These are phyloP conservation scores for Diacronema lutheri DNA, from an alignment of 78 protist genomes.

Conservation along the genomic window DNA sequence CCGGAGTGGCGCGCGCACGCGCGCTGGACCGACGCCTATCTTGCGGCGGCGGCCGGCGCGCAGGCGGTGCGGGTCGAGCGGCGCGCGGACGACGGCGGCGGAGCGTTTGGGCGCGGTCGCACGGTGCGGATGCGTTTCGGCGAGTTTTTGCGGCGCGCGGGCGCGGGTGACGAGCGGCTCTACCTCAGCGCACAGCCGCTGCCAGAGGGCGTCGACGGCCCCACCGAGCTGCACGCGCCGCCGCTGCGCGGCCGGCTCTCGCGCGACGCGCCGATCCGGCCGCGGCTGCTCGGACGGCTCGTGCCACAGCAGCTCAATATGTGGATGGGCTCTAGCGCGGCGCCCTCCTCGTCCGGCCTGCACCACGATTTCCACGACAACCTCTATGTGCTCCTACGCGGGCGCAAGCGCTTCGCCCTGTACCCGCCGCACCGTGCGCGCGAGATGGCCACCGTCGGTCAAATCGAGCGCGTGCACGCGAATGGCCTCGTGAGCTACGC, in stretches of 20 bases:
- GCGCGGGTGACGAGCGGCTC: too few species aligned
- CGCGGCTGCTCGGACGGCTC: background rate
- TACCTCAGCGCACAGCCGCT: too few species aligned
- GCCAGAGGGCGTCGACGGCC: too few species aligned
- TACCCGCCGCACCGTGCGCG: background rate
- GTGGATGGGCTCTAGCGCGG: background rate
- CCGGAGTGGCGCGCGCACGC: too few species aligned
- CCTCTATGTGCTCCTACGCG: constrained; percentile 14
- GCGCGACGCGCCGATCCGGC: background rate
- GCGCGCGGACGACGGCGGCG: too few species aligned
- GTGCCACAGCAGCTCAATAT: background rate
- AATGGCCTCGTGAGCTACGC: background rate
- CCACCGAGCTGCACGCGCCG: background rate
- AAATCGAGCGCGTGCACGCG: background rate
- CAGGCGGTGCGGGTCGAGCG: too few species aligned
- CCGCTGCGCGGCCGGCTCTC: background rate
- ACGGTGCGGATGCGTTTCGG: too few species aligned
- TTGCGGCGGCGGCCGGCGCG: too few species aligned
- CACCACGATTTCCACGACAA: constrained; percentile 45
- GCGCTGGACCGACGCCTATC: too few species aligned
- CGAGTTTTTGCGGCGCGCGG: too few species aligned
- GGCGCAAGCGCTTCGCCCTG: constrained; percentile 2
- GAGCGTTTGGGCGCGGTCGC: too few species aligned
- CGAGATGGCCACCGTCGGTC: background rate
- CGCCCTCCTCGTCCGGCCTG: constrained; percentile 21